These are phyloP conservation scores for Malus sieversii DNA, from an alignment of 306 rosid genomes.

Conservation along the genomic window DNA sequence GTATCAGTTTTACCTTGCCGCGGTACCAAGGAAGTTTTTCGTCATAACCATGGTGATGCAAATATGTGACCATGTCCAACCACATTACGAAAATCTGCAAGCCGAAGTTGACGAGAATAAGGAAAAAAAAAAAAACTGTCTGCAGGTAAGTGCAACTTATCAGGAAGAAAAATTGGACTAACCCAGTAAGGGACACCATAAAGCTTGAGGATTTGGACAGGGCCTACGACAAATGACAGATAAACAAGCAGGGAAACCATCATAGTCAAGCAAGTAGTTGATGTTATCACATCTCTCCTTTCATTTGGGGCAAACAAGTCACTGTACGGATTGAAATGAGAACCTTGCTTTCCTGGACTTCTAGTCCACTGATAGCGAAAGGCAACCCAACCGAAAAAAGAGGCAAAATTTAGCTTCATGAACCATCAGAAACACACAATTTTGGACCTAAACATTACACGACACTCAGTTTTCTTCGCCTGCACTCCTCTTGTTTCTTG, in stretches of 20 bases:
- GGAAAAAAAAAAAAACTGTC: neutral
- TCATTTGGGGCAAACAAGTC: constrained; percentile 56
- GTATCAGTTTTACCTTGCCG: constrained; percentile 51
- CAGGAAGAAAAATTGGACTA: constrained; percentile 9
- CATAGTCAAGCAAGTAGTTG: constrained; percentile 62
- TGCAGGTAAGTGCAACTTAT: neutral
- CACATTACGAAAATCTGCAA: constrained; percentile 68
- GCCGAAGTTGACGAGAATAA: neutral
- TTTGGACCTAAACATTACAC: neutral
- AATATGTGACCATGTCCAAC: constrained; percentile 85
- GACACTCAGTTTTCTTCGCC: neutral
- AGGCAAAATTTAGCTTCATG: neutral
- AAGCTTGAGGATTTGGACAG: constrained; percentile 43
- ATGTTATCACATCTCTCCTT: constrained; percentile 52
- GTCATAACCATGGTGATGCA: constrained; percentile 90
- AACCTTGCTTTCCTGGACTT: constrained; percentile 93
- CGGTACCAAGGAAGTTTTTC: constrained; percentile 96
- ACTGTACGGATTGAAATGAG: constrained; percentile 84
- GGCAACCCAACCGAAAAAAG: neutral
- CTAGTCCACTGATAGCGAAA: constrained; percentile 72
- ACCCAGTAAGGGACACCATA: constrained; percentile 87
- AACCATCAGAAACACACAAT: neutral
- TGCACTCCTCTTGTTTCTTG: neutral
- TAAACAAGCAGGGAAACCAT: constrained; percentile 50
- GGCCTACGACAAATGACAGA: constrained; percentile 42